Evolutionary conservation across 805 yeast genomes (phyloP).

Genomic region (Barnettozyma salicaria): DNA sequence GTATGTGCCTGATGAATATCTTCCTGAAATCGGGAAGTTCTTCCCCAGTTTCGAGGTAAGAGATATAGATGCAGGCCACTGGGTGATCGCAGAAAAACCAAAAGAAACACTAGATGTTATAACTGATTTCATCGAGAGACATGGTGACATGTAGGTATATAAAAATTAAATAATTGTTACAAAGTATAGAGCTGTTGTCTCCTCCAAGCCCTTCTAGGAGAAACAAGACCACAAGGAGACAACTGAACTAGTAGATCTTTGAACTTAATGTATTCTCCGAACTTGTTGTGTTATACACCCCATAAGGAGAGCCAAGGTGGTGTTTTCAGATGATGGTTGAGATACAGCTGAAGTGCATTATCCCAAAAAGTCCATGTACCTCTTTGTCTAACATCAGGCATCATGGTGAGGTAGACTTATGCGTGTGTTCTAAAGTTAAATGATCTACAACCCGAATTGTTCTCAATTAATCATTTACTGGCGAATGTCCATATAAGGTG

Average conservation of each 20-base stretch:
- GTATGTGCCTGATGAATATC: constrained; percentile 77
- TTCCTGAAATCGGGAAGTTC: constrained; percentile 64
- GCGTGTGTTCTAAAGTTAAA: no score
- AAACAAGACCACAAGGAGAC: background rate
- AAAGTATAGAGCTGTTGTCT: background rate
- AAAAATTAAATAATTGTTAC: background rate
- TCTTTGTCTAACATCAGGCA: no score
- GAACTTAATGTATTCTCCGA: background rate
- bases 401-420: no score
- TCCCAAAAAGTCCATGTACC: no score
- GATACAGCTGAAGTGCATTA: no score
- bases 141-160: constrained; percentile 27
- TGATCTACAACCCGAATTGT: no score
- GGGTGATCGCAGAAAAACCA: constrained; percentile 89
- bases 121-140: constrained; percentile 52
- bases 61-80: constrained; percentile 84
- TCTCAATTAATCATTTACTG: no score
- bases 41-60: constrained; percentile 73
- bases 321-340: no score
- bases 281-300: background rate
- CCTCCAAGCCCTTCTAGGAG: background rate
- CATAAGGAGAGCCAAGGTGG: no score
- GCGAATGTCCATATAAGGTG: no score
- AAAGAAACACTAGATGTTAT: constrained; percentile 59
- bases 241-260: no score